Evolutionary conservation across 805 yeast genomes (phyloP).

Genomic region (Ogataea henricii): DNA sequence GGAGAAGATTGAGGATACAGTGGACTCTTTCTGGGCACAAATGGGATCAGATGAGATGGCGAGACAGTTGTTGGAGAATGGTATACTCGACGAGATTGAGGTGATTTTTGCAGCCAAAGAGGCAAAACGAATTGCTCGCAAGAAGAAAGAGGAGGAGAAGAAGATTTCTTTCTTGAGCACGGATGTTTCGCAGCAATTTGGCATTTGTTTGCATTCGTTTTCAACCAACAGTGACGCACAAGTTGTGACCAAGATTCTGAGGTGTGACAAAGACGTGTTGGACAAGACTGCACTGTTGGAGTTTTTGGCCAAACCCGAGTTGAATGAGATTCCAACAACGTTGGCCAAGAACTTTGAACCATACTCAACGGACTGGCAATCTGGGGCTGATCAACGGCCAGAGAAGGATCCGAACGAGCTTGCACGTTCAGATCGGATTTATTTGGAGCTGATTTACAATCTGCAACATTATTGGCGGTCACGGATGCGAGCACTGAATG

Average conservation of each 20-base stretch:
- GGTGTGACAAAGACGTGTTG: slow-evolving; percentile 73
- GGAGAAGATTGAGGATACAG: slow-evolving; percentile 87
- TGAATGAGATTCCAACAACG: slow-evolving; percentile 73
- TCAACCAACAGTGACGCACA: slow-evolving; percentile 61
- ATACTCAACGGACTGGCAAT: slow-evolving; percentile 71
- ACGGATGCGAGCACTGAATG: slow-evolving; percentile 78
- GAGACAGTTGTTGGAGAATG: slow-evolving; percentile 67
- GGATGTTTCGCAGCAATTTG: slow-evolving; percentile 92
- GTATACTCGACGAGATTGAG: slow-evolving; percentile 83
- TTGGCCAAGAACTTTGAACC: slow-evolving; percentile 76
- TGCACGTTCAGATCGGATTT: slow-evolving; percentile 85
- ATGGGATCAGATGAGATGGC: slow-evolving; percentile 59
- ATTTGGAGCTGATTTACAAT: slow-evolving; percentile 78
- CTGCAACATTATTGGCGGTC: slow-evolving; percentile 90
- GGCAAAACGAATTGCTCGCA: slow-evolving; percentile 49
- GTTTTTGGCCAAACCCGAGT: slow-evolving; percentile 73
- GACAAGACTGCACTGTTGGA: slow-evolving; percentile 76
- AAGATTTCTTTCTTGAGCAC: slow-evolving; percentile 74
- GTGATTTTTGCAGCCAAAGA: slow-evolving; percentile 85
- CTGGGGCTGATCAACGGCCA: slow-evolving; percentile 44
- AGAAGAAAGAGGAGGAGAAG: slow-evolving; percentile 48
- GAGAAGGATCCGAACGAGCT: slow-evolving; percentile 75
- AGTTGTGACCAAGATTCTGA: slow-evolving; percentile 68
- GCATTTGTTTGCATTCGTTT: slow-evolving; percentile 85
- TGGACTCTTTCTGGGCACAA: slow-evolving; percentile 83